A percentile compares a stretch with the other conserved stretches of the same genome.
These are phyloP conservation scores for Abortiporus biennis DNA, from an alignment of 1,284 basidiomycete species.

Conservation along the genomic window DNA sequence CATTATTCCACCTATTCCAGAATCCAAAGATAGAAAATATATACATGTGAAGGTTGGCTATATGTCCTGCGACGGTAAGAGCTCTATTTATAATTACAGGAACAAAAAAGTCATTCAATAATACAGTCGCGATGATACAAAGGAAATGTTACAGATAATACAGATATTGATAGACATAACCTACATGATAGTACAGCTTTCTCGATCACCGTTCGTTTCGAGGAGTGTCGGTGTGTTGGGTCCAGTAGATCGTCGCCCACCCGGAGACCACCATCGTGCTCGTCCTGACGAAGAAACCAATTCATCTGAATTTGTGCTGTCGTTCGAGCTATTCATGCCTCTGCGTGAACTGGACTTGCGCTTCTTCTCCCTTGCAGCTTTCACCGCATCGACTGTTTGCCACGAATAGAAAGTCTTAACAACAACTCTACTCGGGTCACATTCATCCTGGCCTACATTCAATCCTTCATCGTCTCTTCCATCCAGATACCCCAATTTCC, in stretches of 20 bases:
- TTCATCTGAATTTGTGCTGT: constrained; percentile 22
- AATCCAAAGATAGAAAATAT: neutral
- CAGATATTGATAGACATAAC: constrained; percentile 6
- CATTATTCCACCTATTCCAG: too few species aligned
- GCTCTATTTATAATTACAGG: constrained; percentile 1
- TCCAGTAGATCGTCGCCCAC: constrained; percentile 30
- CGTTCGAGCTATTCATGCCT: constrained; percentile 30
- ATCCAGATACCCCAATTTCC: constrained; percentile 62
- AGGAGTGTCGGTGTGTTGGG: constrained; percentile 25
- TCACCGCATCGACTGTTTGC: constrained; percentile 75
- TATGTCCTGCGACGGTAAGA: neutral
- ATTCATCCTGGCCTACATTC: constrained; percentile 40
- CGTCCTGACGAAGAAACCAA: constrained; percentile 16
- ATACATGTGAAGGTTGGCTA: neutral
- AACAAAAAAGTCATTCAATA: neutral
- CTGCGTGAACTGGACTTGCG: constrained; percentile 31
- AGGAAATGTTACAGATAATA: neutral
- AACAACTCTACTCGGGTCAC: constrained; percentile 63
- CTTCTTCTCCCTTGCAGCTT: constrained; percentile 53
- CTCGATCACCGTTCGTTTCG: constrained; percentile 27
- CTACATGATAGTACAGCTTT: constrained; percentile 41
- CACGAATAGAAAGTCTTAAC: constrained; percentile 85
- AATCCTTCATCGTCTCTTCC: constrained; percentile 51
- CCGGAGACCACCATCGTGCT: constrained; percentile 40
- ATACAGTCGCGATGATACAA: neutral